A percentile compares a stretch with the other conserved stretches of the same genome.
phyloP scores from a whole-genome alignment of 441 rosid genomes.

The Viola pubescens region DNA sequence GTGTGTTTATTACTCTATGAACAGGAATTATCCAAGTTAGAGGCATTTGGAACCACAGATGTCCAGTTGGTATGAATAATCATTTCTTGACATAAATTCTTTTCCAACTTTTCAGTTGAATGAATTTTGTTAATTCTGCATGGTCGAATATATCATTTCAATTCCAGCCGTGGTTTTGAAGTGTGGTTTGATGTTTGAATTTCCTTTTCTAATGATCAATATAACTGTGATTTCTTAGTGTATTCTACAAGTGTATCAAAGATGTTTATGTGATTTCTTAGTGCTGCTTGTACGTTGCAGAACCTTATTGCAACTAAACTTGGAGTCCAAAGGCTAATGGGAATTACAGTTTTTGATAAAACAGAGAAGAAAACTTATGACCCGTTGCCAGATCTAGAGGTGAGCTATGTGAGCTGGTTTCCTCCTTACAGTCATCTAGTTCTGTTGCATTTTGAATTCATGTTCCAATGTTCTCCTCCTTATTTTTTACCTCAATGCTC shows the following conservation, averaged over 20 bases:
- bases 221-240: constrained; percentile 10
- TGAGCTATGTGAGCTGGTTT: constrained; percentile 22
- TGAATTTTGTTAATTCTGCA: too few species aligned
- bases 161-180: too few species aligned
- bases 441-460: neutral
- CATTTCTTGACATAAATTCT: constrained; percentile 2
- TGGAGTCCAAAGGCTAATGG: constrained; percentile 77
- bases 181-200: too few species aligned
- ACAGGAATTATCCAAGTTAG: constrained; percentile 69
- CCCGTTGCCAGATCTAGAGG: constrained; percentile 81
- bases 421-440: constrained; percentile 1
- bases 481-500: neutral
- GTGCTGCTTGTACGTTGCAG: constrained; percentile 36
- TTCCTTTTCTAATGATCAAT: too few species aligned
- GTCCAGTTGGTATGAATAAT: constrained; percentile 58
- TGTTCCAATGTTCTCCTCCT: neutral
- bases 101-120: neutral
- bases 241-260: neutral
- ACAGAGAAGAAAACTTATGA: constrained; percentile 59
- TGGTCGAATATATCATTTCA: too few species aligned
- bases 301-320: constrained; percentile 75
- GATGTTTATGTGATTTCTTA: constrained; percentile 5
- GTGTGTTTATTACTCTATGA: constrained; percentile 12
- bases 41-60: constrained; percentile 58
- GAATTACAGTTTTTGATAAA: constrained; percentile 68